Evolutionary conservation across 495 filamentous ascomycete genomes (phyloP).

Genomic region (Penicillium canescens): DNA sequence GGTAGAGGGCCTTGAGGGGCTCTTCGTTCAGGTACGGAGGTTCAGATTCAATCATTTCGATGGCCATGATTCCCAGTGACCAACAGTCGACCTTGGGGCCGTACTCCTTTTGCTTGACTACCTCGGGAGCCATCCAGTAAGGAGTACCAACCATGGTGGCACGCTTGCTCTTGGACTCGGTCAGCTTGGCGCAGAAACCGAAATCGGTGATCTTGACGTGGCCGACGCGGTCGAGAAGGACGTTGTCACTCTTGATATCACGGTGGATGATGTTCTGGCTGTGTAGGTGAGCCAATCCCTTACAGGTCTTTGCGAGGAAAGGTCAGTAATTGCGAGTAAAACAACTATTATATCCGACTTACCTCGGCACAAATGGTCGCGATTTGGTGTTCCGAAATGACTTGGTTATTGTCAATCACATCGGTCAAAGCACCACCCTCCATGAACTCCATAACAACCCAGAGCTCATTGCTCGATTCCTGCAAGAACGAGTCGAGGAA

Average conservation of each 20-base stretch:
- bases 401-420: conserved; percentile 94
- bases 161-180: conserved; percentile 93
- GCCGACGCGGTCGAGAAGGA: conserved; percentile 87
- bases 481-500: conserved; percentile 96
- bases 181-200: conserved; percentile 98
- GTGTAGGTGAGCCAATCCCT: conserved; percentile 90
- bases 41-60: conserved; percentile 99
- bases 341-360: conserved; percentile 18
- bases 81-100: conserved; percentile 98
- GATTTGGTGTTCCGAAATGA: conserved; percentile 93
- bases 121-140: conserved; percentile 99
- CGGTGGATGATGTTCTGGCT: conserved; percentile 96
- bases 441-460: conserved; percentile 99
- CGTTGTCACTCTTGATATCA: conserved; percentile 99
- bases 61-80: conserved; percentile 99
- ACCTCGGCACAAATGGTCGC: conserved; percentile 97
- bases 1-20: conserved; percentile 90
- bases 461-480: conserved; percentile 88
- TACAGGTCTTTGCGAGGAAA: conserved; percentile 72
- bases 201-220: conserved; percentile 99
- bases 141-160: conserved; percentile 99
- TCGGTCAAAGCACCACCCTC: conserved; percentile 96
- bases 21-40: conserved; percentile 98
- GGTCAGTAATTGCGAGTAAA: conserved; percentile 32
- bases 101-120: conserved; percentile 99